Evolutionary conservation across 352 stramenopile species (phyloP).

Genomic region (Elongisporangium prolatum): DNA sequence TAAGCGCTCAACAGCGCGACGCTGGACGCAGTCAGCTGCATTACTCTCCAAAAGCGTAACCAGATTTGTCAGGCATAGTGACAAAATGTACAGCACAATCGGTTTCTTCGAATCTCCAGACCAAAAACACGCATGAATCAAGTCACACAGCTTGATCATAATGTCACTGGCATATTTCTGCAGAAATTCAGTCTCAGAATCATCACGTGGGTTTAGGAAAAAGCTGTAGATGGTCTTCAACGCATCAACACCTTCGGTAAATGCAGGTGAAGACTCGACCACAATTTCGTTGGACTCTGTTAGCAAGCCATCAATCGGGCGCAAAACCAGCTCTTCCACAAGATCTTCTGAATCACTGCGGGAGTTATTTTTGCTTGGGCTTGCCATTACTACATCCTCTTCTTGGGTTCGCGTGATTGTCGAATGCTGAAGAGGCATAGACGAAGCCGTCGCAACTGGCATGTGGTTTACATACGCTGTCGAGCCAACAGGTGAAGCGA

Average conservation of each 20-base stretch:
- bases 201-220: constrained; percentile 47
- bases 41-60: constrained; percentile 56
- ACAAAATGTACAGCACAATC: constrained; percentile 64
- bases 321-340: constrained; percentile 55
- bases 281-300: constrained; percentile 64
- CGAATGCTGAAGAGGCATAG: background rate
- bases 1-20: constrained; percentile 72
- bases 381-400: constrained; percentile 56
- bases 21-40: constrained; percentile 56
- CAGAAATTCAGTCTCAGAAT: constrained; percentile 62
- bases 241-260: constrained; percentile 62
- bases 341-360: constrained; percentile 1
- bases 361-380: constrained; percentile 7
- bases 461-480: background rate
- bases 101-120: constrained; percentile 53
- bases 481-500: background rate
- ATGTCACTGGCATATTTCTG: constrained; percentile 79
- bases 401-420: constrained; percentile 12
- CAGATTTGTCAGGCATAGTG: constrained; percentile 65
- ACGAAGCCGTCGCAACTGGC: background rate
- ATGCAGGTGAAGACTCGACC: constrained; percentile 38
- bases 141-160: constrained; percentile 62
- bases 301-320: constrained; percentile 60
- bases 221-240: constrained; percentile 81
- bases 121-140: constrained; percentile 69